These are phyloP conservation scores for Neurospora terricola DNA, from an alignment of 495 filamentous ascomycete genomes.

Conservation along the genomic window DNA sequence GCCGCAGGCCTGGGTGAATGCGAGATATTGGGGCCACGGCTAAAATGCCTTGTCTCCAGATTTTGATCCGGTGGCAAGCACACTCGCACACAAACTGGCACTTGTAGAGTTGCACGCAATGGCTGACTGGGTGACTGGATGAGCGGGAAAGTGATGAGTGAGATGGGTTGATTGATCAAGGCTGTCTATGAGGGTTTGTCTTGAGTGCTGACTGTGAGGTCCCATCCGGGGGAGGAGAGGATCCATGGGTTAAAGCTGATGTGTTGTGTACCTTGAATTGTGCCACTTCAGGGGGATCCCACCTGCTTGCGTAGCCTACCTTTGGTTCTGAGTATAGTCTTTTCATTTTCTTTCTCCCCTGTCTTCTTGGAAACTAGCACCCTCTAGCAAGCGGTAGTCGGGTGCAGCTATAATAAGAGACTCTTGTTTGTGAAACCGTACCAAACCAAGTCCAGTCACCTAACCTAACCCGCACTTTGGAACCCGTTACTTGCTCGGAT, in stretches of 20 bases:
- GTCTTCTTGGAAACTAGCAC: neutral
- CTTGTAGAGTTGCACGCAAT: constrained; percentile 6
- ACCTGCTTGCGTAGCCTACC: neutral
- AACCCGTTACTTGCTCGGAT: neutral
- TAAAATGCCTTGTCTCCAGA: constrained; percentile 22
- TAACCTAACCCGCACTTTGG: neutral
- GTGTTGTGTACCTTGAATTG: neutral
- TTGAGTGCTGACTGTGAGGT: neutral
- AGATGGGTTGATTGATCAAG: neutral
- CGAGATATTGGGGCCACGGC: constrained; percentile 23
- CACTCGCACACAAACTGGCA: neutral
- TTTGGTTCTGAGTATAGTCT: neutral
- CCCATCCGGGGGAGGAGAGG: neutral
- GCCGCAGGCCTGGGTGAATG: constrained; percentile 28
- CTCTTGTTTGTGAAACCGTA: neutral
- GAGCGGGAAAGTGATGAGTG: neutral
- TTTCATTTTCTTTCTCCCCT: neutral
- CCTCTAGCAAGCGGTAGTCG: neutral
- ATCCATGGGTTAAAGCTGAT: neutral
- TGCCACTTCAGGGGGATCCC: neutral
- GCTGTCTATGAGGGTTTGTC: neutral
- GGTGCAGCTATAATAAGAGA: neutral
- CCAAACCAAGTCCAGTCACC: neutral
- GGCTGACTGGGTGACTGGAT: constrained; percentile 3
- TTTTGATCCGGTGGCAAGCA: constrained; percentile 22